phyloP scores from a whole-genome alignment of 2,329 filamentous ascomycete species.

The Exophiala calicioides region DNA sequence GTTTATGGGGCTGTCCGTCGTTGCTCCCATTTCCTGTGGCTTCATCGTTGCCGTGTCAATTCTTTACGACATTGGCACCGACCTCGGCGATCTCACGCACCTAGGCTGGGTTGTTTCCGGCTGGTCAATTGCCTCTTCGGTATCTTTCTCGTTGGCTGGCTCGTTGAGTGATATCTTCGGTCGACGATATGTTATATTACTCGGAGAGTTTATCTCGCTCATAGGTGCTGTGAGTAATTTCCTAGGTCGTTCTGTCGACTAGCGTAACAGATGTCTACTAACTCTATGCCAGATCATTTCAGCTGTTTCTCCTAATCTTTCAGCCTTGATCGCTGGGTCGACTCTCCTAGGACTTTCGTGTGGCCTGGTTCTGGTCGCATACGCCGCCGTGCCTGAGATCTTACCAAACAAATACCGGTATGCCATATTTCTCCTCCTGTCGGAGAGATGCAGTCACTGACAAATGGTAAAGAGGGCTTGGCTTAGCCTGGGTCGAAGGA shows the following conservation, averaged over 20 bases:
- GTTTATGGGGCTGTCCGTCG: slow-evolving; percentile 7
- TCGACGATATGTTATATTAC: slow-evolving; percentile 36
- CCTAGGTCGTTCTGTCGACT: too few relatives aligned
- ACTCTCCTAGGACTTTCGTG: slow-evolving; percentile 39
- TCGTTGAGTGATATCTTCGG: slow-evolving; percentile 41
- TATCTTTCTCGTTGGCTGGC: slow-evolving; percentile 35
- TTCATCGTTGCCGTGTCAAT: slow-evolving; percentile 32
- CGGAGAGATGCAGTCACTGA: too few relatives aligned
- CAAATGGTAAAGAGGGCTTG: slow-evolving; percentile 20
- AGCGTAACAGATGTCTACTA: too few relatives aligned
- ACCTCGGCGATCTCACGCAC: slow-evolving; percentile 8
- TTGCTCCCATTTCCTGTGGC: slow-evolving; percentile 33
- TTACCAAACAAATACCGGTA: slow-evolving; percentile 43
- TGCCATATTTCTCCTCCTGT: slow-evolving; percentile 39
- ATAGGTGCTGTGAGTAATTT: slow-evolving; percentile 34
- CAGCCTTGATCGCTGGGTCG: slow-evolving; percentile 40
- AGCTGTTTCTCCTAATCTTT: slow-evolving; percentile 38
- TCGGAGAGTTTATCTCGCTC: slow-evolving; percentile 36
- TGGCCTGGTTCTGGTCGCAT: slow-evolving; percentile 40
- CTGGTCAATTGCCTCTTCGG: slow-evolving; percentile 16
- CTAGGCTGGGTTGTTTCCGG: slow-evolving; percentile 7
- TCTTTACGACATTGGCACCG: slow-evolving; percentile 6
- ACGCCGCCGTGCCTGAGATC: slow-evolving; percentile 38
- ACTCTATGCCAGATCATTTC: slow-evolving; percentile 41
- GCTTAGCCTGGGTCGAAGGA: slow-evolving; percentile 33